Evolutionary conservation across 345 rosid genomes (phyloP), one percentile per base, ranked within the genome.

Genomic region (Bruguiera gymnorhiza): DNA sequence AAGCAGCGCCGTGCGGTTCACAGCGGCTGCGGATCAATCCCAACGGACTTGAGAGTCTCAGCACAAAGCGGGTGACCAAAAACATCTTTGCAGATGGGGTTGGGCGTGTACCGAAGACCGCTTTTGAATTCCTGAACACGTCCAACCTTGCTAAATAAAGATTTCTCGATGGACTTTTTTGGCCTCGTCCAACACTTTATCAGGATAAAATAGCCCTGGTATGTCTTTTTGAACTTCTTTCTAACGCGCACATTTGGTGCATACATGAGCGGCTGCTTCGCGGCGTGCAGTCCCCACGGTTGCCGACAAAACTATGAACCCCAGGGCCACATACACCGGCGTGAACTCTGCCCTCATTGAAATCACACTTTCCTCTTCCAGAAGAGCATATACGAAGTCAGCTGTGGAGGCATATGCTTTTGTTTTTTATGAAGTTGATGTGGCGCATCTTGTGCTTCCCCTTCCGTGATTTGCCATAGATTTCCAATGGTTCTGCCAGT

Each of bases 191-290:
- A 81, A 48, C 29, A 79, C 84, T 15, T 68, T 60, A 1, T 87
- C 91, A 0, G 93, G 94, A 20, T 84, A 79, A 29, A 73, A 80
- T 8, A 89, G 76, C 72, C 91, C 96, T 0, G 88, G 88, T n/a
- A 89, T 43, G 75, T 89, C 86, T 82, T 92, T 53, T 95, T 80
- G 8, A 30, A 58, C 85, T 84, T 90, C 85, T 84, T 90, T 71
- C 57, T 84, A 51, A 87, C 84, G 1, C 84, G 78, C 64, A 93
- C 96, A 0, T 66, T 24, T 5, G 93, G 93, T 15, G 89, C 74
- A 70, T 85, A 56, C 66, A 59, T 26, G 37, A 91, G 83, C 62
- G 85, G 87, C 66, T 70, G 96, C 80, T 62, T 80, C 39, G 75
- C 85, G 13, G 96, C 85, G 85, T 71, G 57, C 0, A 81, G 59